Evolutionary conservation across 768 basidiomycete species (phyloP).

Genomic region (Russula vinacea): DNA sequence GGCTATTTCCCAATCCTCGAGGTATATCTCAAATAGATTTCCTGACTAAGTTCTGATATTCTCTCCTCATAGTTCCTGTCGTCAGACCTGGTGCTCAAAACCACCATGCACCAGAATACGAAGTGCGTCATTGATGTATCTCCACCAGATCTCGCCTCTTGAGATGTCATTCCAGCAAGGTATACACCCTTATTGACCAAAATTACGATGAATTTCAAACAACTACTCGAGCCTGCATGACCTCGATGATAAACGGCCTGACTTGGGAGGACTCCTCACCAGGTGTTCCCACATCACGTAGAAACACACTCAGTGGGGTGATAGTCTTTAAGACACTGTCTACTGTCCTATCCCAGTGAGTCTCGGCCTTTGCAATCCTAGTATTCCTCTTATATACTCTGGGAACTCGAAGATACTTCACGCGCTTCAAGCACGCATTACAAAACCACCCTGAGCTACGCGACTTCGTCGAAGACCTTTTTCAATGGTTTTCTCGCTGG

Average conservation of each 20-base stretch:
- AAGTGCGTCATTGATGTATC: conserved; percentile 30
- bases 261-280: conserved; percentile 34
- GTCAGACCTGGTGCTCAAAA: conserved; percentile 36
- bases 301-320: conserved; percentile 31
- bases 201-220: conserved; percentile 33
- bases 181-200: conserved; percentile 34
- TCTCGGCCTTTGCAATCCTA: background rate
- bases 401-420: conserved; percentile 44
- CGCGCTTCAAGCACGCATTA: conserved; percentile 57
- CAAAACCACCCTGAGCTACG: conserved; percentile 46
- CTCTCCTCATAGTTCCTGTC: conserved; percentile 34
- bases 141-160: background rate
- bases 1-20: conserved; percentile 37
- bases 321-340: conserved; percentile 36
- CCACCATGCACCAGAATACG: conserved; percentile 35
- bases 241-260: conserved; percentile 29
- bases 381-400: background rate
- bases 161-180: conserved; percentile 17
- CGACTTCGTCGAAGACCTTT: conserved; percentile 43
- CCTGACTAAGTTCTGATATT: background rate
- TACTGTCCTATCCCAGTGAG: conserved; percentile 31
- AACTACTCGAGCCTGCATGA: conserved; percentile 31
- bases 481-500: conserved; percentile 51
- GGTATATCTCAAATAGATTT: conserved; percentile 25
- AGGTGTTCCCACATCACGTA: conserved; percentile 11